A percentile compares a stretch with the other conserved stretches of the same genome.
Evolutionary conservation across 805 yeast genomes (phyloP).

Genomic region (Wickerhamiella brachini): DNA sequence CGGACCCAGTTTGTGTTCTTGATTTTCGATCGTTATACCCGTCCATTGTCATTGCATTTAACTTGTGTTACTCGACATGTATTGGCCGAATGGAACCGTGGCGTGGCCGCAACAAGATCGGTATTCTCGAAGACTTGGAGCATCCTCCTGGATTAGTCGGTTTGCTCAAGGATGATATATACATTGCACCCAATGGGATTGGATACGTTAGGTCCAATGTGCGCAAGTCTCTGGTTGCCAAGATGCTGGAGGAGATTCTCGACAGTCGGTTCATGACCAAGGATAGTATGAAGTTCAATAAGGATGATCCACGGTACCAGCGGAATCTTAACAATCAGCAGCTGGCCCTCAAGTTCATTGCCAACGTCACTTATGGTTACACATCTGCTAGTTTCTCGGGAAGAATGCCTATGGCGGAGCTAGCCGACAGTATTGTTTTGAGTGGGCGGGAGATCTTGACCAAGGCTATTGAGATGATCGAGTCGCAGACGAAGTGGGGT

Average conservation of each 20-base stretch:
- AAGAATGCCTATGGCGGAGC: slow-evolving; percentile 90
- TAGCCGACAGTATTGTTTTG: slow-evolving; percentile 88
- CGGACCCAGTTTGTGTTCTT: slow-evolving; percentile 76
- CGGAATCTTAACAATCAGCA: slow-evolving; percentile 63
- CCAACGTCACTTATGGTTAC: slow-evolving; percentile 94
- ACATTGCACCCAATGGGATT: slow-evolving; percentile 75
- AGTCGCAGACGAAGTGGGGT: slow-evolving; percentile 46
- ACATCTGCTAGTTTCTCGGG: slow-evolving; percentile 92
- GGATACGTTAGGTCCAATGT: slow-evolving; percentile 55
- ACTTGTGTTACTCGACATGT: slow-evolving; percentile 44
- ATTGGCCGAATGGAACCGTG: slow-evolving; percentile 24
- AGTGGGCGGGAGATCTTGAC: slow-evolving; percentile 78
- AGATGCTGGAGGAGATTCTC: slow-evolving; percentile 72
- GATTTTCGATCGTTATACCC: slow-evolving; percentile 95
- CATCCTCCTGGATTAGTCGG: slow-evolving; percentile 46
- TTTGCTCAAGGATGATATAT: slow-evolving; percentile 39
- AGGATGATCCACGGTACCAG: slow-evolving; percentile 21
- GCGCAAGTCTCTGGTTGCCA: slow-evolving; percentile 61
- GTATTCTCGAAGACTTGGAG: slow-evolving; percentile 29
- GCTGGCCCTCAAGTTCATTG: slow-evolving; percentile 73
- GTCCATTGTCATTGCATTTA: slow-evolving; percentile 80
- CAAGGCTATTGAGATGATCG: slow-evolving; percentile 56
- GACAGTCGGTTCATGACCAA: slow-evolving; percentile 72
- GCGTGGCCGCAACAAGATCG: slow-evolving; percentile 26
- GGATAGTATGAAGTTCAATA: slow-evolving; percentile 44